Evolutionary conservation across 441 rosid species (phyloP), one percentile per base, ranked within the genome.

Genomic region (Gossypium gossypioides): DNA sequence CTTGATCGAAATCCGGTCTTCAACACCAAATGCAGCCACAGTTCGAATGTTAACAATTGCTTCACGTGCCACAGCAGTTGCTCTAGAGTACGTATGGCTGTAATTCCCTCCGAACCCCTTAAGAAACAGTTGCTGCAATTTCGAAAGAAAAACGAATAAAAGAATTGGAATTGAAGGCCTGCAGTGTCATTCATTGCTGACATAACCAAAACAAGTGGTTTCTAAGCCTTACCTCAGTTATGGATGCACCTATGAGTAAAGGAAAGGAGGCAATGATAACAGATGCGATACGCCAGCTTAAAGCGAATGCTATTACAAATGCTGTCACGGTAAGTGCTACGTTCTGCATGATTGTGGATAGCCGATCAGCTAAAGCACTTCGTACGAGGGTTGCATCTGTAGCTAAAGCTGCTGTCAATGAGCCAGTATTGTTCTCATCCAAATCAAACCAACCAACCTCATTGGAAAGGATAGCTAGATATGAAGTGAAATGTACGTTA

Each of bases 71-170:
- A 93, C 67, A 4, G 88, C 56, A 62, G 87, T 88, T 73, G 97
- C 98, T 71, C 74, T 84, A 13, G 90, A 70, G 76, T 93, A 91
- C 40, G 87, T 85, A 2, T 57, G 70, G 67, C 81, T 75, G 79
- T 89, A 91, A 73, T 91, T 89, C 77, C 97, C 97, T 61, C 93
- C 96, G 24, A 93, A 93, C 27, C 98, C 98, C 77, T 89, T 88
- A 16, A 91, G 86, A 81, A 93, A 93, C n/a, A 91, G 75, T 89
- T 88, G 92, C 97, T 89, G 86, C 51, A 79, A 34, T 77, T 72
- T 15, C 60, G 2, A 9, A 57, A 68, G 5, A 0, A 9, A 50
- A 6, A n/a, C 7, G 44, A 65, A 62, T 4, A 18, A 10, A 21
- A 60, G 34, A 6, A 15, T 3, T 13, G 48, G 5, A 40, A 21